Percentiles rank a stretch among this genome's conserved stretches.
Conservation (phyloP, 352 stramenopile genomes). For the Phytophthora sp. region DNA sequence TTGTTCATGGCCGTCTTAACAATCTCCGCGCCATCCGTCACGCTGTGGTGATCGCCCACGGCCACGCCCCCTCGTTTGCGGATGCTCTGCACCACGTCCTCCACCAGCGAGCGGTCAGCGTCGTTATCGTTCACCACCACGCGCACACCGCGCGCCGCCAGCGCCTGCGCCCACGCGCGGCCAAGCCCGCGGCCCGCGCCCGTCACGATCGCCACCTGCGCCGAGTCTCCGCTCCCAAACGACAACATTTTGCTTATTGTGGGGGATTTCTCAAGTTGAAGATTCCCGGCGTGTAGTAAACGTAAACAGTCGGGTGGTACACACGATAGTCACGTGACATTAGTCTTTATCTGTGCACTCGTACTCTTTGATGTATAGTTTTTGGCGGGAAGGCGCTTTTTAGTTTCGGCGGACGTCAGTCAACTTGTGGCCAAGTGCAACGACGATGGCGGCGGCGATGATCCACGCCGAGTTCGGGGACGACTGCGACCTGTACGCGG, state of each 20-base stretch:
- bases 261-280: conserved; percentile 38
- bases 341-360: neutral
- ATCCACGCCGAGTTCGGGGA: conserved; percentile 69
- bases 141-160: conserved; percentile 53
- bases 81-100: conserved; percentile 52
- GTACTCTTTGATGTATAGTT: neutral
- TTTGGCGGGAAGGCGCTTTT: conserved; percentile 21
- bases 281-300: conserved; percentile 23
- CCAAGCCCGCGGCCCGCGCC: conserved; percentile 58
- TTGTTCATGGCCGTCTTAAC: conserved; percentile 50
- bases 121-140: conserved; percentile 80
- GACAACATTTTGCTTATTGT: conserved; percentile 36
- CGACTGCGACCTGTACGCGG: conserved; percentile 79
- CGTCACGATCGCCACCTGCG: conserved; percentile 72
- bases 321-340: conserved; percentile 9
- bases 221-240: conserved; percentile 51
- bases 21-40: conserved; percentile 53
- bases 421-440: neutral
- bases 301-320: conserved; percentile 25
- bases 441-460: conserved; percentile 42
- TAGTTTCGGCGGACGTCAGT: conserved; percentile 19
- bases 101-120: conserved; percentile 48
- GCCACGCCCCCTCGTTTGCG: conserved; percentile 45
- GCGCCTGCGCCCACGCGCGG: conserved; percentile 52
- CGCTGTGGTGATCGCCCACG: conserved; percentile 55